Percentiles rank a stretch among this genome's conserved stretches.
These are phyloP conservation scores for Sophora flavescens DNA, from an alignment of 306 rosid species.

Conservation along the genomic window DNA sequence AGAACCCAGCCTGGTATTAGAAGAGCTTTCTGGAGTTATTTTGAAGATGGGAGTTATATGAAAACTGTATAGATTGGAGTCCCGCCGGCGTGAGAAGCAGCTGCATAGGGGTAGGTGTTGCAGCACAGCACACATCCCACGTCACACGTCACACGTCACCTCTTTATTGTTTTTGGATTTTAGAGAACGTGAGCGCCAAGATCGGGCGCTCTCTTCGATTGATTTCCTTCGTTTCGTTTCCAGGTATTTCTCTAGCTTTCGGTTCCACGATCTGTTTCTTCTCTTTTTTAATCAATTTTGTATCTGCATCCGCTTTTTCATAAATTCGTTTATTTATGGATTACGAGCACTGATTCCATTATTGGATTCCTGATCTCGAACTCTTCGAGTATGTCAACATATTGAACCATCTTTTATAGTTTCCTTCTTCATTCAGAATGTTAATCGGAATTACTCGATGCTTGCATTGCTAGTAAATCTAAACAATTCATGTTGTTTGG, in stretches of 20 bases:
- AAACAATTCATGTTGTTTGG: neutral
- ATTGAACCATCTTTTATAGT: neutral
- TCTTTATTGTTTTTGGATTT: slow-evolving; percentile 30
- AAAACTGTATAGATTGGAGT: neutral
- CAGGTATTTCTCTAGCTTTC: slow-evolving; percentile 43
- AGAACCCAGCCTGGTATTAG: neutral
- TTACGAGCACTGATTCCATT: slow-evolving; percentile 9
- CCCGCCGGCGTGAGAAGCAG: neutral
- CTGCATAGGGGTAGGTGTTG: slow-evolving; percentile 40
- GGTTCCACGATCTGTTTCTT: neutral
- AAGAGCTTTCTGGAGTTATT: too few relatives aligned
- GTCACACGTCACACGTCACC: slow-evolving; percentile 36
- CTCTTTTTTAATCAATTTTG: neutral
- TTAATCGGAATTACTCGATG: neutral
- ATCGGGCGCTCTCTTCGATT: slow-evolving; percentile 42
- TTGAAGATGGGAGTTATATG: neutral
- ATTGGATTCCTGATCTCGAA: neutral
- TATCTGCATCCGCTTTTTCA: neutral
- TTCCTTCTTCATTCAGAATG: neutral
- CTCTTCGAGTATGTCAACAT: neutral
- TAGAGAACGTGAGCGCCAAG: slow-evolving; percentile 50
- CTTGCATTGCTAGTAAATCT: neutral
- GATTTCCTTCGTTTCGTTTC: slow-evolving; percentile 22
- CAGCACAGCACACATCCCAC: neutral
- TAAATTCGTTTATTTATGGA: slow-evolving; percentile 26